Percentiles rank a stretch among this genome's conserved stretches.
Conservation (phyloP, 495 filamentous ascomycete species). For the Parathielavia appendiculata region DNA sequence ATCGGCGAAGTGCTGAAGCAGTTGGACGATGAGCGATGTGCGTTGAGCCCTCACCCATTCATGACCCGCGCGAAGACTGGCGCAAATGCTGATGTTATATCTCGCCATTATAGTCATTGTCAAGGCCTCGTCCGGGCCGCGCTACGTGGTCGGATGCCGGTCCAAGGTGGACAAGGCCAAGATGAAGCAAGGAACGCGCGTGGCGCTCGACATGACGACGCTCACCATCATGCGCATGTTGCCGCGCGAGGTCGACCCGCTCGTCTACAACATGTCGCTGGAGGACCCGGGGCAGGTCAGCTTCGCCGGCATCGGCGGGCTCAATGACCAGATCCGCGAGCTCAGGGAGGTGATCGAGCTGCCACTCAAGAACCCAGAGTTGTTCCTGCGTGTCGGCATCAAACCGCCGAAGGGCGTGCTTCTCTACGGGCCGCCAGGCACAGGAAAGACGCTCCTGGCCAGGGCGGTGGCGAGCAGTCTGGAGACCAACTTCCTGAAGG, state of each 20-base stretch:
- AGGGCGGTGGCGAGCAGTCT: conserved; percentile 94
- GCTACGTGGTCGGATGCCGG: conserved; percentile 97
- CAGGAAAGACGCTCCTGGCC: conserved; percentile 93
- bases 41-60: conserved; percentile 31
- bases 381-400: conserved; percentile 95
- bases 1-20: conserved; percentile 99
- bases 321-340: conserved; percentile 99
- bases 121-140: conserved; percentile 93
- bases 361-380: conserved; percentile 96
- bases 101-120: conserved; percentile 45
- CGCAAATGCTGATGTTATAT: background rate
- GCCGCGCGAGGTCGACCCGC: conserved; percentile 93
- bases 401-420: conserved; percentile 98
- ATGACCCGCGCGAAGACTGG: background rate
- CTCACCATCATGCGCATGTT: conserved; percentile 99
- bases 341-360: conserved; percentile 97
- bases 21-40: conserved; percentile 97
- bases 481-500: conserved; percentile 98
- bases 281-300: conserved; percentile 97
- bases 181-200: conserved; percentile 95
- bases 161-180: conserved; percentile 96
- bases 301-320: conserved; percentile 96
- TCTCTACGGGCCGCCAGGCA: conserved; percentile 95
- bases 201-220: conserved; percentile 99
- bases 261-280: conserved; percentile 99